Percentiles rank a stretch among this genome's conserved stretches.
Conservation (phyloP, 768 basidiomycete species). For the Termitomyces sp. region DNA sequence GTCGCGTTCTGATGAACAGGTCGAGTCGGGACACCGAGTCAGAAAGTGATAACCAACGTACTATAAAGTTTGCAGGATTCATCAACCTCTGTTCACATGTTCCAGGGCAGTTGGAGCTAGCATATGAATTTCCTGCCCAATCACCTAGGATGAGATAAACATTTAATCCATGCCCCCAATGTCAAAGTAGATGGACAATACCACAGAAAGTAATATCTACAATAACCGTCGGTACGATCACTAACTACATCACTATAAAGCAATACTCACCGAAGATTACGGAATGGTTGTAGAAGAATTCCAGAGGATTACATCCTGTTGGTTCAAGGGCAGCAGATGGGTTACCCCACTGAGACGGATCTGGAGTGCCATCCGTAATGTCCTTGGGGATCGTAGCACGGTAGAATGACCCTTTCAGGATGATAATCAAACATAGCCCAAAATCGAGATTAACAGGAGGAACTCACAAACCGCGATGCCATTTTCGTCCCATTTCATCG, state of each 20-base stretch:
- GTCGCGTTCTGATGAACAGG: conserved; percentile 54
- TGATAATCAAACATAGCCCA: conserved; percentile 1
- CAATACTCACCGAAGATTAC: conserved; percentile 49
- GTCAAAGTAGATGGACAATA: conserved; percentile 21
- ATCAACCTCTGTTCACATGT: conserved; percentile 58
- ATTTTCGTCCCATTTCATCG: conserved; percentile 82
- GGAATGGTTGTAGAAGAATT: conserved; percentile 63
- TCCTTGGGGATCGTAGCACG: conserved; percentile 70
- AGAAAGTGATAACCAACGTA: conserved; percentile 24
- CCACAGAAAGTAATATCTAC: conserved; percentile 78
- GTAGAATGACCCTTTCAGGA: conserved; percentile 68
- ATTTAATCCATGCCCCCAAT: background rate
- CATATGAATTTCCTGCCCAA: conserved; percentile 82
- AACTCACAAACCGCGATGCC: conserved; percentile 74
- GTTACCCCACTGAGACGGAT: conserved; percentile 62
- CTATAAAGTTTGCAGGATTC: conserved; percentile 70
- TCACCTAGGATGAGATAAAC: conserved; percentile 40
- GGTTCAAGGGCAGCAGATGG: conserved; percentile 60
- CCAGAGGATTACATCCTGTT: conserved; percentile 46
- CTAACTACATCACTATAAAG: conserved; percentile 5
- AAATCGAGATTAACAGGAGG: background rate
- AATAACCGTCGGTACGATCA: background rate
- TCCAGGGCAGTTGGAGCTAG: conserved; percentile 68
- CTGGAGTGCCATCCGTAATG: conserved; percentile 52
- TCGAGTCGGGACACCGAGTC: background rate